Base-by-base conservation (phyloP, 805 yeast genomes). In the Ogataea angusta region DNA sequence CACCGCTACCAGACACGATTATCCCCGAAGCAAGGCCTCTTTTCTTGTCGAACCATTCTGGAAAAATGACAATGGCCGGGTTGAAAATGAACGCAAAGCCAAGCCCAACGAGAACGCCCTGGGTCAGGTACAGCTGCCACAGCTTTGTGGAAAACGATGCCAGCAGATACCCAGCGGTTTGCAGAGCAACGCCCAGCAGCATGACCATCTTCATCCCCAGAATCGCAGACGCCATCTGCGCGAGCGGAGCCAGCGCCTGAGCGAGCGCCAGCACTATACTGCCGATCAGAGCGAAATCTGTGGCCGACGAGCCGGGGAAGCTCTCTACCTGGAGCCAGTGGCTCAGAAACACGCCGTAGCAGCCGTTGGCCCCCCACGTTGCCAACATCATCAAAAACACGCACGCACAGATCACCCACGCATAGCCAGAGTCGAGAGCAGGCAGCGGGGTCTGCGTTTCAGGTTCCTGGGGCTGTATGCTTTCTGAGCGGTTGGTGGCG, bases 361-460 rank as follows among this genome's bases (percentile, higher is more conserved):
- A 76, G 8, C 72, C 63, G 46, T 79, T 80, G 52, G 78, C 70
- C 3, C 90, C 90, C 87, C 87, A 82, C 0, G 85, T 73, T 17
- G 73, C 60, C 45, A 78, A 57, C n/a, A 74, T 41, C 13, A 70
- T 62, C 1, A 72, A 66, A 30, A 76, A 72, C 16, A 69, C 47
- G 13, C 70, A 68, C 9, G 74, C 65, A 10, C 51, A 42, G 18
- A 54, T 43, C 0, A 77, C 73, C 85, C 86, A 81, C 3, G 81
- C 82, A 49, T 79, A 78, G 0, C 86, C 85, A 16, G 78, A 77
- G 53, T 69, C 59, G n/a, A 42, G 32, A 10, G 78, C 76, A 0
- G 68, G 67, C 8, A 47, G 40, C 10, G 39, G 21, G 7, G 24
- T 6, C 21, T 14, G 30, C 6, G 25, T n/a, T n/a, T 19, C 22